phyloP scores from a whole-genome alignment of 1,284 basidiomycete species.

The Rhodotorula sp. region DNA sequence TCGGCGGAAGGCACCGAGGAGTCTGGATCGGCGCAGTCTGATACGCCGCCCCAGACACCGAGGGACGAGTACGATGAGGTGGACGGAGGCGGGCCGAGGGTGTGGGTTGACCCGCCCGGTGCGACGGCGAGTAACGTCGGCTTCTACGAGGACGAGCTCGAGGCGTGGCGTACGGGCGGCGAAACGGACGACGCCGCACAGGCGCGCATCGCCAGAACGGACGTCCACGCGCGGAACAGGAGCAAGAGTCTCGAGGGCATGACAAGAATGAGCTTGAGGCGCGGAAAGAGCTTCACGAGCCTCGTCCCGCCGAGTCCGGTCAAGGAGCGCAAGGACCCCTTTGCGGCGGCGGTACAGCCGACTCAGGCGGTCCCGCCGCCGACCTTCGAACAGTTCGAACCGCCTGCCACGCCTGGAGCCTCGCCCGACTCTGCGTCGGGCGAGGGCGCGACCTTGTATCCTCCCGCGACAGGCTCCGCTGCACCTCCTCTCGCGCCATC shows the following conservation, averaged over 20 bases:
- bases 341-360: background rate
- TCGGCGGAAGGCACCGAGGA: conserved; percentile 18
- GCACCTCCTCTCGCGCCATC: background rate
- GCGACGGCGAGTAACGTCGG: conserved; percentile 16
- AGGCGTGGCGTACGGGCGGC: conserved; percentile 21
- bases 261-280: conserved; percentile 29
- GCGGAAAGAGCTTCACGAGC: conserved; percentile 39
- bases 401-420: conserved; percentile 4
- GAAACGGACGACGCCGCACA: conserved; percentile 5
- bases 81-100: background rate
- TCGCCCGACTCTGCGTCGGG: conserved; percentile 9
- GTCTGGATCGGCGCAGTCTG: conserved; percentile 21
- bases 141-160: conserved; percentile 14
- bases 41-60: conserved; percentile 21
- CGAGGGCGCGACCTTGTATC: conserved; percentile 4
- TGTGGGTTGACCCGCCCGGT: conserved; percentile 15
- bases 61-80: conserved; percentile 1
- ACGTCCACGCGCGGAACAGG: conserved; percentile 4
- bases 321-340: conserved; percentile 12
- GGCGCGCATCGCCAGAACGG: background rate
- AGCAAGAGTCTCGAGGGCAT: conserved; percentile 31
- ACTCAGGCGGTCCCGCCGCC: conserved; percentile 10
- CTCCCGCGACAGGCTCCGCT: background rate
- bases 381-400: conserved; percentile 25
- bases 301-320: conserved; percentile 7